Evolutionary conservation across 1,139 yeast genomes (phyloP).

Genomic region (Suhomyces panamericanus): DNA sequence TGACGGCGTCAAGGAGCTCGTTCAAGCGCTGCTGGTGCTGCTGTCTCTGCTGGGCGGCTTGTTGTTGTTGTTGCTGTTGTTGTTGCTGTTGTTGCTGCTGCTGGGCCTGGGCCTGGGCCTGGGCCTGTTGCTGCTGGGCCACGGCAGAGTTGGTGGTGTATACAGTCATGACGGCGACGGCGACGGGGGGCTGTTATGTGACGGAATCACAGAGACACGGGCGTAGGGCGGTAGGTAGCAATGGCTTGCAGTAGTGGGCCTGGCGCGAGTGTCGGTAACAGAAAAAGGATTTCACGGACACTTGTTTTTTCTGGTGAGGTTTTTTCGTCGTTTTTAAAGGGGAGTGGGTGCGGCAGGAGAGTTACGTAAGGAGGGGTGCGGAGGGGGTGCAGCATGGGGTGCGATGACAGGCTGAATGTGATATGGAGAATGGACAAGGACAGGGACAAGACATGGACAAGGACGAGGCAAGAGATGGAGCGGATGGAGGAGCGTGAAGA

Average conservation of each 20-base stretch:
- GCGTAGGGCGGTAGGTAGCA: background rate
- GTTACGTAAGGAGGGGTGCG: slow-evolving; percentile 6
- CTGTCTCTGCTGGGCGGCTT: slow-evolving; percentile 35
- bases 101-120: slow-evolving; percentile 23
- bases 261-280: slow-evolving; percentile 3
- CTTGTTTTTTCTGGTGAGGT: slow-evolving; percentile 9
- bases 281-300: slow-evolving; percentile 7
- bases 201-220: background rate
- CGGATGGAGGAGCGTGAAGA: too few relatives aligned
- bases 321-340: slow-evolving; percentile 13
- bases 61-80: slow-evolving; percentile 41
- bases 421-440: too few relatives aligned
- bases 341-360: slow-evolving; percentile 8
- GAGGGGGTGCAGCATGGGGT: background rate
- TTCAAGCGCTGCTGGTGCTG: slow-evolving; percentile 56
- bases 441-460: too few relatives aligned
- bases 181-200: background rate
- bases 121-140: slow-evolving; percentile 26
- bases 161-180: slow-evolving; percentile 31
- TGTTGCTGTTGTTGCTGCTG: slow-evolving; percentile 30
- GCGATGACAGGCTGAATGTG: background rate
- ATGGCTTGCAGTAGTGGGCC: slow-evolving; percentile 2
- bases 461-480: too few relatives aligned
- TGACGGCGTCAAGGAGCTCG: slow-evolving; percentile 88
- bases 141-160: slow-evolving; percentile 39